Evolutionary conservation across 805 yeast genomes (phyloP).

Genomic region (Kregervanrija pseudodelftensis): DNA sequence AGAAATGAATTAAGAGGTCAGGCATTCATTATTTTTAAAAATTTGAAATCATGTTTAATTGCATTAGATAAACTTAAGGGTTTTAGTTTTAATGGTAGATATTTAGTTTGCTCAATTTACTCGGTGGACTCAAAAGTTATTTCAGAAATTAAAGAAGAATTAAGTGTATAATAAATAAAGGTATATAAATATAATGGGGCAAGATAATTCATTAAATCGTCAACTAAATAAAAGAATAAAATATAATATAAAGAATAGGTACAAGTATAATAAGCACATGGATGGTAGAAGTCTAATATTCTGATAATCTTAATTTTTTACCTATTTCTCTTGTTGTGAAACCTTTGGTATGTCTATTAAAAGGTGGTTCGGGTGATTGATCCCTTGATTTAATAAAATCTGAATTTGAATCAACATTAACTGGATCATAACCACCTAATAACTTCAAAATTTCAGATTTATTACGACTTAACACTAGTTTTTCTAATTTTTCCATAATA

Average conservation of each 20-base stretch:
- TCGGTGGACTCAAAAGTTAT: slow-evolving; percentile 34
- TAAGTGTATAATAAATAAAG: not conserved
- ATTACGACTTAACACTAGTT: slow-evolving; percentile 13
- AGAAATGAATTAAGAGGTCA: slow-evolving; percentile 40
- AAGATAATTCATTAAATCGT: not conserved
- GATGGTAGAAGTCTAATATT: slow-evolving; percentile 33
- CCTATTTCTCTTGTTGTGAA: slow-evolving; percentile 47
- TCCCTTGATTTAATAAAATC: slow-evolving; percentile 51
- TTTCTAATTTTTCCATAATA: slow-evolving; percentile 13
- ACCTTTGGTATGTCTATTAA: slow-evolving; percentile 16
- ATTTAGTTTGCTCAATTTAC: slow-evolving; percentile 44
- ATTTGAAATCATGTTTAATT: slow-evolving; percentile 37
- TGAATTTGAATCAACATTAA: slow-evolving; percentile 54
- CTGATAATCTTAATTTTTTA: slow-evolving; percentile 55
- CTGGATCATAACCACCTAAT: slow-evolving; percentile 84
- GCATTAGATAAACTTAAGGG: slow-evolving; percentile 56
- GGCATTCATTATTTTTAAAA: slow-evolving; percentile 48
- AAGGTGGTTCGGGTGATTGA: slow-evolving; percentile 47
- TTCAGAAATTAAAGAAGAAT: slow-evolving; percentile 11
- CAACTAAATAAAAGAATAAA: not conserved
- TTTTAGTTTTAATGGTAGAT: slow-evolving; percentile 50
- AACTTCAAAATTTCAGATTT: slow-evolving; percentile 29
- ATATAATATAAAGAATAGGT: not conserved
- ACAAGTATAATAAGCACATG: not conserved
- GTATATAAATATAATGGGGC: no score